A percentile compares a stretch with the other conserved stretches of the same genome.
Evolutionary conservation across 805 yeast genomes (phyloP).

Genomic region (Sungouiella blattae): DNA sequence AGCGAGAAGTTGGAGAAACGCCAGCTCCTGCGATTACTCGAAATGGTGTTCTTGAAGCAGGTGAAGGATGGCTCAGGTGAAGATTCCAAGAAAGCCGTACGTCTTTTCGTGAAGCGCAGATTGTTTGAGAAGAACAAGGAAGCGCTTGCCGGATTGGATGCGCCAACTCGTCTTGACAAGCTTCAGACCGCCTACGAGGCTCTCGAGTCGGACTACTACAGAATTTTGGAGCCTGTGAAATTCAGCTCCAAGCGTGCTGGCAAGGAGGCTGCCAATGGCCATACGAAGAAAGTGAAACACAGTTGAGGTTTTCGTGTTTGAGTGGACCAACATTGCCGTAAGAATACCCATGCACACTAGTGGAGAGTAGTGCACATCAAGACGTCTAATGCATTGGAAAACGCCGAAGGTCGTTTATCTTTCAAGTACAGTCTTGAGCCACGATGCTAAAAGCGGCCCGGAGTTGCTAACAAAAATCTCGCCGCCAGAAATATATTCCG

Average conservation of each 20-base stretch:
- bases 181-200: constrained; percentile 70
- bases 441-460: too few relatives aligned
- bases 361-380: too few relatives aligned
- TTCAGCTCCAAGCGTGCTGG: constrained; percentile 3
- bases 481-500: too few relatives aligned
- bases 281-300: neutral
- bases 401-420: too few relatives aligned
- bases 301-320: too few relatives aligned
- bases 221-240: constrained; percentile 44
- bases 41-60: constrained; percentile 60
- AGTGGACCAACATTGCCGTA: too few relatives aligned
- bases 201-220: constrained; percentile 65
- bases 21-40: constrained; percentile 74
- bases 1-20: constrained; percentile 64
- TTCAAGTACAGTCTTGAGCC: too few relatives aligned
- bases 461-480: too few relatives aligned
- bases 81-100: constrained; percentile 34
- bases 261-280: neutral
- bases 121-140: constrained; percentile 78
- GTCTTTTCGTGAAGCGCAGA: constrained; percentile 69
- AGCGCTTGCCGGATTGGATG: constrained; percentile 63
- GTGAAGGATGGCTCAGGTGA: constrained; percentile 20
- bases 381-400: too few relatives aligned
- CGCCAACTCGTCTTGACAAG: constrained; percentile 62
- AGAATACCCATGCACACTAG: too few relatives aligned